Percentiles rank a stretch among this genome's conserved stretches.
These are phyloP conservation scores for Claviceps citrina DNA, from an alignment of 2,329 filamentous ascomycete genomes.

Conservation along the genomic window DNA sequence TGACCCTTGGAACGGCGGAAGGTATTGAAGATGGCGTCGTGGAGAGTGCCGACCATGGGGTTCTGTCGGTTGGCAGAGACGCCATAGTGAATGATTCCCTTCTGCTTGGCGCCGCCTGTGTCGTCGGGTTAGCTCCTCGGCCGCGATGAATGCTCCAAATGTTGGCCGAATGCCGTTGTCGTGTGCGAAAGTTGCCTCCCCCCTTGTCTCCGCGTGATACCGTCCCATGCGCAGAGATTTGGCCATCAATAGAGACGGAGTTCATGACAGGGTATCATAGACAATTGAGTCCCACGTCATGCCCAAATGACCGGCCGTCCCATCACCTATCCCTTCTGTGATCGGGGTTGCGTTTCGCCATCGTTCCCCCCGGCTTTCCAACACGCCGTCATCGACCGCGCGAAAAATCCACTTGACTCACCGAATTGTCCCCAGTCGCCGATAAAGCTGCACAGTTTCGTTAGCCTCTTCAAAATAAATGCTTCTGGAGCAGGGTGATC, in stretches of 20 bases:
- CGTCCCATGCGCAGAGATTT: neutral
- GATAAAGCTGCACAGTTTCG: constrained; percentile 40
- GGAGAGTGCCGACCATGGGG: constrained; percentile 59
- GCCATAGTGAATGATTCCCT: constrained; percentile 54
- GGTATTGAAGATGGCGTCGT: constrained; percentile 88
- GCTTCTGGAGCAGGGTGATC: too few species aligned
- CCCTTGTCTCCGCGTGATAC: too few species aligned
- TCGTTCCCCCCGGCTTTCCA: neutral
- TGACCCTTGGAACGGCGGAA: constrained; percentile 76
- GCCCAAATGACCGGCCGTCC: neutral
- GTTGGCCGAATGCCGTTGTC: neutral
- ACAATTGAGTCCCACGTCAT: neutral
- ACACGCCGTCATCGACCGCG: neutral
- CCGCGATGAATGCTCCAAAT: neutral
- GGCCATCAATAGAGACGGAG: neutral
- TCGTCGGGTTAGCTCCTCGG: neutral
- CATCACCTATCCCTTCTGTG: neutral
- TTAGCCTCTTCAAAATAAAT: too few species aligned
- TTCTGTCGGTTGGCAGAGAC: constrained; percentile 80
- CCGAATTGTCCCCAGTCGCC: constrained; percentile 62
- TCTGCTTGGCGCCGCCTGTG: constrained; percentile 43
- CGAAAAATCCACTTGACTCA: constrained; percentile 30
- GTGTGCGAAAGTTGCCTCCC: too few species aligned
- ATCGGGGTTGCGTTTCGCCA: neutral
- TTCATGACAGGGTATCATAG: neutral